These are phyloP conservation scores for Wallacemonas sp. DNA, from an alignment of 208 protist species.

Conservation along the genomic window DNA sequence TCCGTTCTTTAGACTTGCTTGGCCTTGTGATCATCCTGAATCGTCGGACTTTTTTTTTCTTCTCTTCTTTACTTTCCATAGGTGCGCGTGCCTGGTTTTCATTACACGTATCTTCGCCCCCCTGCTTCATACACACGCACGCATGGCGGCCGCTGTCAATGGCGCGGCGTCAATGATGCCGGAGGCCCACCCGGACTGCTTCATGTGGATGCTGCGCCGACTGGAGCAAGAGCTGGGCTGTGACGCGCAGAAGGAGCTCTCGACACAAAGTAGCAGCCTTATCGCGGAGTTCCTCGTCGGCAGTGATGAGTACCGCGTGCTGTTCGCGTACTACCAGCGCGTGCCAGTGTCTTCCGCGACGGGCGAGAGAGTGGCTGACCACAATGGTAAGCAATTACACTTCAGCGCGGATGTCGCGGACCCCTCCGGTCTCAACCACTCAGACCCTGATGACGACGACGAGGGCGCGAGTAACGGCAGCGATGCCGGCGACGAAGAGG, in stretches of 20 bases:
- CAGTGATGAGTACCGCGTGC: constrained; percentile 56
- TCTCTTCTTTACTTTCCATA: not conserved
- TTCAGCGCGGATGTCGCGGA: not conserved
- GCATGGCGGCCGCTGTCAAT: not conserved
- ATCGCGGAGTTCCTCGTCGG: constrained; percentile 87
- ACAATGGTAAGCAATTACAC: not conserved
- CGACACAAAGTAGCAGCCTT: constrained; percentile 38
- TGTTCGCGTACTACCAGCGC: constrained; percentile 74
- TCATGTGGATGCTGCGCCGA: constrained; percentile 66
- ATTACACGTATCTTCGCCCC: not conserved
- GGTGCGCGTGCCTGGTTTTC: not conserved
- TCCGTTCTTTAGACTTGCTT: not conserved
- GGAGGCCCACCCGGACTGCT: constrained; percentile 82
- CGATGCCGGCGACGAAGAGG: constrained; percentile 6
- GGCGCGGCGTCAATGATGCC: constrained; percentile 19
- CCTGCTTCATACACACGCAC: not conserved
- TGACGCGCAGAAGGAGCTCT: constrained; percentile 36
- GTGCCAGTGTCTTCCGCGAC: not conserved
- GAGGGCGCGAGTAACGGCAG: constrained; percentile 15
- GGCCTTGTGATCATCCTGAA: too few relatives aligned
- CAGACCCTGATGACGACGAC: constrained; percentile 16
- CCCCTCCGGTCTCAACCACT: constrained; percentile 23
- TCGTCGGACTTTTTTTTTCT: not conserved
- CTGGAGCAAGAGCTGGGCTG: constrained; percentile 63
- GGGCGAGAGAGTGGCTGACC: not conserved